Evolutionary conservation across 225 moss, liverwort and hornwort species (phyloP).

Genomic region (Straminergon stramineum): DNA sequence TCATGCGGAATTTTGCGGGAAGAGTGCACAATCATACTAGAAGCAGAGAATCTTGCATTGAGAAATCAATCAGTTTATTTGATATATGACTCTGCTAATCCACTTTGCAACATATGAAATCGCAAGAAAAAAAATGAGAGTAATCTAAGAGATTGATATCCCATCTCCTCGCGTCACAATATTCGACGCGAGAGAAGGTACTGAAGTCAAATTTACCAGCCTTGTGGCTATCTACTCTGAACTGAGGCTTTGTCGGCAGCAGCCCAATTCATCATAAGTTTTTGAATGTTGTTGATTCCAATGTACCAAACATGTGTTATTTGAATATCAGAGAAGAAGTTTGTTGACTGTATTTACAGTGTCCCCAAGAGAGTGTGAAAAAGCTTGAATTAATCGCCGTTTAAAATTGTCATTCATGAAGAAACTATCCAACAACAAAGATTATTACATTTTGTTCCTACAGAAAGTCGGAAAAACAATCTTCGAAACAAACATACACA

Average conservation of each 20-base stretch:
- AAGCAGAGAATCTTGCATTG: not conserved
- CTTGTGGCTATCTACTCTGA: not conserved
- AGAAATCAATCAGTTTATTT: not conserved
- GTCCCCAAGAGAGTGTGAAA: not conserved
- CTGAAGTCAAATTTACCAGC: not conserved
- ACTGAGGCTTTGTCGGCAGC: not conserved
- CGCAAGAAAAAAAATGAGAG: not conserved
- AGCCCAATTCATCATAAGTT: not conserved
- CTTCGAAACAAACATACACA: too few relatives aligned
- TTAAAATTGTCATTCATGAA: not conserved
- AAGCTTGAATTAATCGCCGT: not conserved
- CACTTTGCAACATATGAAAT: not conserved
- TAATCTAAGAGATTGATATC: not conserved
- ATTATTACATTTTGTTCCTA: too few relatives aligned
- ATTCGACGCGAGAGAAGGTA: not conserved
- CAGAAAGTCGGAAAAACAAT: too few relatives aligned
- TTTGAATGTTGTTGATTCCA: not conserved
- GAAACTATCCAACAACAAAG: too few relatives aligned
- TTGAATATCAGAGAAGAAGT: not conserved
- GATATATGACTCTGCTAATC: not conserved
- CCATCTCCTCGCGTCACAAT: not conserved
- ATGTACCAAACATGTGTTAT: not conserved
- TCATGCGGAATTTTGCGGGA: not conserved
- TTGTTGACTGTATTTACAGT: not conserved
- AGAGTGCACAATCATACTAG: not conserved